These are phyloP conservation scores for Zygoascus ofunaensis DNA, from an alignment of 805 yeast genomes.

Conservation along the genomic window DNA sequence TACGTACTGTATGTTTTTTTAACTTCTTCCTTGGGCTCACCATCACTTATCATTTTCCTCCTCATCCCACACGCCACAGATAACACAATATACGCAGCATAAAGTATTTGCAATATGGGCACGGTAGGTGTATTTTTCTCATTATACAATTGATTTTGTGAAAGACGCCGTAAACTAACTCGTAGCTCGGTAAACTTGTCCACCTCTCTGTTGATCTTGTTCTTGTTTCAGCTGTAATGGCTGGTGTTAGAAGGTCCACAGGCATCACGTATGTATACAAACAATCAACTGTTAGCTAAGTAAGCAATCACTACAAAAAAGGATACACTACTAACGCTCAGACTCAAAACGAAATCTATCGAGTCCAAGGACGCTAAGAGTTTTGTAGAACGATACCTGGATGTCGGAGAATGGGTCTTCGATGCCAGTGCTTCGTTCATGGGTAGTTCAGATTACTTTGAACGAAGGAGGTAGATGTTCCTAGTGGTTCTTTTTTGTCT, in stretches of 20 bases:
- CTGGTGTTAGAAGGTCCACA: slow-evolving; percentile 77
- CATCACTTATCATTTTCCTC: no score
- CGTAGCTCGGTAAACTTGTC: slow-evolving; percentile 50
- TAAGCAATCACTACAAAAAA: background rate
- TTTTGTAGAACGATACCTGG: slow-evolving; percentile 54
- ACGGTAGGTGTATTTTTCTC: slow-evolving; percentile 9
- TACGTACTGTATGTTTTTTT: no score
- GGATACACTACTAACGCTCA: no score
- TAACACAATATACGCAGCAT: no score
- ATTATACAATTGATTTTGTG: background rate
- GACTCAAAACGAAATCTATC: slow-evolving; percentile 40
- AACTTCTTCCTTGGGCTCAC: no score
- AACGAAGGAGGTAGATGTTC: slow-evolving; percentile 19
- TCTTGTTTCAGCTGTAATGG: slow-evolving; percentile 68
- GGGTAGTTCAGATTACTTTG: slow-evolving; percentile 66
- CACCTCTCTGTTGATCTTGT: slow-evolving; percentile 75
- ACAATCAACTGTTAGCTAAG: no score
- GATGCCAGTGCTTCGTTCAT: slow-evolving; percentile 64
- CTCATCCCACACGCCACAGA: no score
- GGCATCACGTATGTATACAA: slow-evolving; percentile 45
- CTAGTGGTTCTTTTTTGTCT: no score
- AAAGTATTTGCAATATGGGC: slow-evolving; percentile 12
- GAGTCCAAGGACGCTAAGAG: slow-evolving; percentile 38
- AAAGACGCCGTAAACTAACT: background rate
- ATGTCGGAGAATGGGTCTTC: slow-evolving; percentile 74